Base-by-base conservation (phyloP, 2,329 filamentous ascomycete species). In the Aspergillus luchuensis region DNA sequence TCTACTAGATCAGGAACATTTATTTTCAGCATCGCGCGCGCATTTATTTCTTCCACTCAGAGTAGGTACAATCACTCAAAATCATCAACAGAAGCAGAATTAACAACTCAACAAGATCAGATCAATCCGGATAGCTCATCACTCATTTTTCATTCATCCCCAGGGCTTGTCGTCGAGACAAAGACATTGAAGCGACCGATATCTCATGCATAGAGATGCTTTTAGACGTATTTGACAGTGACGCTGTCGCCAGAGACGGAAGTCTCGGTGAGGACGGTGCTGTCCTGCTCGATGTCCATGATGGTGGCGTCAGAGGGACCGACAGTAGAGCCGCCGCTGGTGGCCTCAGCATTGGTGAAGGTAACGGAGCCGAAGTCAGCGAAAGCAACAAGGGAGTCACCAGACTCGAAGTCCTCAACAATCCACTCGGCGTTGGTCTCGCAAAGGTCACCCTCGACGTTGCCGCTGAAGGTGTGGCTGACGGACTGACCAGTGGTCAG, bases 371-470 rank as follows among this genome's bases (percentile, higher is more conserved):
- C 79, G 63, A 83, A 84, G 69, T 82, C 66, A 39, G 77, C 79
- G 54, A 84, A 79, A 0, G 75, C 66, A 28, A 83, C 80, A 8
- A 81, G 72, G 2, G 71, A 72, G 47, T 64, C 63, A 56, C 70
- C 67, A 5, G 68, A 60, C 54, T 76, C 69, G 58, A 80, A 83
- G 64, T 83, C 82, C 56, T 68, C 66, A 7, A 68, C 61, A 10
- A 87, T 86, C 84, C 85, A 87, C 71, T 87, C 85, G n/a, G 84
- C 85, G 58, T 85, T 85, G 64, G 76, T 79, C 72, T 84, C 76
- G 74, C 83, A 84, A 3, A 87, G 79, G 15, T 59, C 38, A 8
- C 71, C 73, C 3, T 72, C 72, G 2, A 70, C 69, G 56, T 80
- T 71, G 62, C 69, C 73, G 36, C 67, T 75, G 75, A 87, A 84